Evolutionary conservation across 2,329 filamentous ascomycete species (phyloP), one percentile per base, ranked within the genome.

Genomic region (Pseudogymnoascus sp.): DNA sequence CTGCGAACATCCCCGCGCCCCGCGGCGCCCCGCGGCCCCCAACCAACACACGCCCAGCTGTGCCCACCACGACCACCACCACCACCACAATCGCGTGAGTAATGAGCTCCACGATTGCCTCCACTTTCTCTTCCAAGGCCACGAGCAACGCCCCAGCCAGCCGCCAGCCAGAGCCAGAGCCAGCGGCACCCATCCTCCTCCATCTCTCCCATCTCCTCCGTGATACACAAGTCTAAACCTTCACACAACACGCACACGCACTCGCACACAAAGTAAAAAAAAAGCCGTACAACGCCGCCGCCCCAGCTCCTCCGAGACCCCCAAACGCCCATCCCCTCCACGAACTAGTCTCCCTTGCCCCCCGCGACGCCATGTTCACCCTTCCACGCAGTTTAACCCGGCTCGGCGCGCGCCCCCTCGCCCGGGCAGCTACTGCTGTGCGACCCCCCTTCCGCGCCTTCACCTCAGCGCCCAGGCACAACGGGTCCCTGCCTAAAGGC

Each of bases 331-430:
- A 37, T 37, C 35, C 9, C 21, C 39, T 48, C 23, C 41, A 48
- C 41, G 13, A 48, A 15, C 41, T 13, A 41, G 38, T 23, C 35
- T 15, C 41, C 41, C 41, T 48, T 48, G 41, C 23, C 23, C 13
- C 41, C 41, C 21, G 41, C 41, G 41, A 12, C 41, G 41, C 41
- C 13, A 48, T 48, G 41, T n/a, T 48, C 41, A 28, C 23, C 41
- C 21, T 48, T 48, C 41, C 41, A 48, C 41, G 21, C 41, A 48
- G 21, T n/a, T 48, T 48, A 48, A 28, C 41, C 41, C 41, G 41
- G 41, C 41, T 48, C 39, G 39, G 39, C 39, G 39, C 39, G 12
- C 38, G 9, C 19, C 38, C 38, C 18, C 38, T 41, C 38, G 38
- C 19, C 38, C 41, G 41, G 4, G 41, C 41, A 15, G 7, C 41